Conservation (phyloP, 257 asterid species). For the Osmanthus fragrans region DNA sequence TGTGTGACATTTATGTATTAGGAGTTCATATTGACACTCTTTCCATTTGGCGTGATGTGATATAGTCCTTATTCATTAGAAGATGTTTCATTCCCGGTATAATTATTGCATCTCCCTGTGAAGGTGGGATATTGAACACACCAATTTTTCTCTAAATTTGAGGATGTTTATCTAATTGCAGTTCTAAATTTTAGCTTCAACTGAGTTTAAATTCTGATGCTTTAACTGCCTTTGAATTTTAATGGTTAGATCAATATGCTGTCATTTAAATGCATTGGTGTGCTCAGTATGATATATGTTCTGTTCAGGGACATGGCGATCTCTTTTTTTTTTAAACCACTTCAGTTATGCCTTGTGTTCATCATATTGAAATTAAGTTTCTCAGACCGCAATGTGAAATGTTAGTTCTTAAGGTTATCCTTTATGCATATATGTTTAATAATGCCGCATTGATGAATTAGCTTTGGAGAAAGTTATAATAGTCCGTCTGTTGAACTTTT, state of each 20-base stretch:
- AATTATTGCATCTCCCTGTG: background rate
- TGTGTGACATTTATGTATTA: background rate
- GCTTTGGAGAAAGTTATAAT: slow-evolving; percentile 20
- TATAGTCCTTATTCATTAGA: background rate
- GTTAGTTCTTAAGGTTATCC: background rate
- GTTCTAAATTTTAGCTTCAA: background rate
- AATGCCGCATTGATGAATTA: slow-evolving; percentile 2
- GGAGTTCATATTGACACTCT: background rate
- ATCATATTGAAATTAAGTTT: too few species aligned
- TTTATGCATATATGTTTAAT: background rate
- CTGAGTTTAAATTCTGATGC: background rate
- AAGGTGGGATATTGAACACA: background rate
- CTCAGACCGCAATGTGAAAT: background rate
- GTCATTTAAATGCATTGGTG: background rate
- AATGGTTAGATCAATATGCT: background rate
- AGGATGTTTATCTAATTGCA: background rate
- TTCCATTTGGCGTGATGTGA: background rate
- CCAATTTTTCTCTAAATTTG: background rate
- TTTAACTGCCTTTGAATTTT: background rate
- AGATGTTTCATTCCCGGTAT: background rate
- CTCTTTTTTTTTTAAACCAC: background rate
- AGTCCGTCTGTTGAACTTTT: slow-evolving; percentile 9
- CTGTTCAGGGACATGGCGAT: background rate
- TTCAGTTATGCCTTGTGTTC: background rate
- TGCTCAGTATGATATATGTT: background rate